phyloP scores from a whole-genome alignment of 2,329 filamentous ascomycete species.

The Knufia fluminis region DNA sequence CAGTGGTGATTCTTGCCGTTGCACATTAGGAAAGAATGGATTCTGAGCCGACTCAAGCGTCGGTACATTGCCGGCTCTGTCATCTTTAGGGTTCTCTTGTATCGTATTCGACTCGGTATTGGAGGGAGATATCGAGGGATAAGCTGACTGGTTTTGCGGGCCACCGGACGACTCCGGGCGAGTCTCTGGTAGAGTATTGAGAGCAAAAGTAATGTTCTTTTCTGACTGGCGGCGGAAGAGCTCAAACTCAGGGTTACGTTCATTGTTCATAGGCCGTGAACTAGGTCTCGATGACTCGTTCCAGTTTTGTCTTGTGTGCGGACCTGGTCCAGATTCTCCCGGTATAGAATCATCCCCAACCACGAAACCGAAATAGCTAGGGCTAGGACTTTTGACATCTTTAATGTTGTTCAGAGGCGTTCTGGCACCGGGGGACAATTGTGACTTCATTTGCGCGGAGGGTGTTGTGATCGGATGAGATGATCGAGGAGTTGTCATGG shows the following conservation, averaged over 20 bases:
- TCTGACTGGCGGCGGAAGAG: constrained; percentile 68
- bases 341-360: constrained; percentile 53
- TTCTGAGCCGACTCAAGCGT: background rate
- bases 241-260: constrained; percentile 74
- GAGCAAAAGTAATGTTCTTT: constrained; percentile 30
- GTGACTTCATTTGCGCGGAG: constrained; percentile 44
- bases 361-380: constrained; percentile 78
- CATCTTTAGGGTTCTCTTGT: constrained; percentile 17
- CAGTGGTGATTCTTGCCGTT: constrained; percentile 41
- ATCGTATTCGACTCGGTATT: constrained; percentile 1
- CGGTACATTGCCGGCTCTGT: background rate
- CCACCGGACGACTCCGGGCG: background rate
- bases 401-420: constrained; percentile 32
- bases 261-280: constrained; percentile 59
- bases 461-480: constrained; percentile 46
- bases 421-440: constrained; percentile 35
- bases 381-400: constrained; percentile 45
- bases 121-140: constrained; percentile 2
- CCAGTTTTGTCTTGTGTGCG: constrained; percentile 62
- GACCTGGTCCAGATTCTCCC: constrained; percentile 50
- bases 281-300: constrained; percentile 60
- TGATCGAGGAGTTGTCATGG: constrained; percentile 43
- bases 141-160: background rate
- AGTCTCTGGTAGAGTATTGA: constrained; percentile 3
- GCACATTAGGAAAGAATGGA: constrained; percentile 33